Base-by-base conservation (phyloP, 306 rosid genomes). In the Spatholobus suberectus region DNA sequence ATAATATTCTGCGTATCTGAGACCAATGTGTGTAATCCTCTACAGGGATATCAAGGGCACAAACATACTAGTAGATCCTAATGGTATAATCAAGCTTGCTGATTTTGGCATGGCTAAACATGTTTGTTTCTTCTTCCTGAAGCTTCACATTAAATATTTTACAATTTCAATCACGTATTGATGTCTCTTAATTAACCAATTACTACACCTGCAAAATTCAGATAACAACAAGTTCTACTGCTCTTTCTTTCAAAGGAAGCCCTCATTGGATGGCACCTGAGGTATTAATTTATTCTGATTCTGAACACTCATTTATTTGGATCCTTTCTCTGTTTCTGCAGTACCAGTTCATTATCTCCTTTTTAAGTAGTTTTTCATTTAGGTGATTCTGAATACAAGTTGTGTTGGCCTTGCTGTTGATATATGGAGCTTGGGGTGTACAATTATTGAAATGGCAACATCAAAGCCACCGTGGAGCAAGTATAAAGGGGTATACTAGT, bases 91-190 rank as follows among this genome's bases (percentile, higher is more conserved):
- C 70, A 62, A 62, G 70, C 43, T 62, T 29, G 23, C 70, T 62
- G 70, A 62, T 62, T 62, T 62, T 62, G 43, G 70, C 41, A 29
- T 62, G 70, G 70, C 70, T 29, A 62, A 62, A 62, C 41, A 32
- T 13, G 41, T 62, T 29, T 29, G 23, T 62, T 13, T 14, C 70
- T 62, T 32, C 70, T 15, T 32, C 29, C n/a, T n/a, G n/a, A n/a
- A n/a, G n/a, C n/a, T n/a, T n/a, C n/a, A n/a, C n/a, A n/a, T n/a
- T n/a, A n/a, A n/a, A n/a, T n/a, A n/a, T n/a, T n/a, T 3, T 24
- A 57, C 32, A n/a, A 51, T 51, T 51, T 51, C 58, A 57, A 23
- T 57, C 32, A 23, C 5, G 5, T 23, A 3, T 3, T 23, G 32
- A 23, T 57, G 0, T 23, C 65, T 10, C 65, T 46, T 46, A 46